Base-by-base conservation (phyloP, 306 rosid genomes). In the Medicago lupulina region DNA sequence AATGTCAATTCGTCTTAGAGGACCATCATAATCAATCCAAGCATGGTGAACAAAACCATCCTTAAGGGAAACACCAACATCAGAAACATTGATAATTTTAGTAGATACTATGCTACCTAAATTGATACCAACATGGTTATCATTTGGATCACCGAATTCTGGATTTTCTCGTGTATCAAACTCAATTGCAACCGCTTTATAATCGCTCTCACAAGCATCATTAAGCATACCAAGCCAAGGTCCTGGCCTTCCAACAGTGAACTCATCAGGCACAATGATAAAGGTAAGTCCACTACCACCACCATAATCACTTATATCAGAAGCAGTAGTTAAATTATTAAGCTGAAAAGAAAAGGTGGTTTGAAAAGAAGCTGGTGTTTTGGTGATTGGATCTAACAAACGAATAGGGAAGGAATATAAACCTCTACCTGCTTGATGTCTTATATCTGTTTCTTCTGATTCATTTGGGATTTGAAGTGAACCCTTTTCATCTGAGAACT, bases 141-240 rank as follows among this genome's bases (percentile, higher is more conserved):
- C 97, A 67, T 89, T 91, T 1, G 97, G 92, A 76, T 91, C 94
- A 44, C 92, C 87, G 8, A 89, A 91, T 51, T 88, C 92, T 0
- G 87, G 91, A 12, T 79, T 91, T 74, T 2, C 51, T 49, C 90
- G 86, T 0, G 97, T 91, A 82, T 89, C 97, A 25, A 91, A 91
- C 9, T 91, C 97, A 0, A 91, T 72, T 0, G 92, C 97, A 71
- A 89, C 88, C 0, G 88, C 87, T 74, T 87, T 89, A 71, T 91
- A 91, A 13, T 86, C 83, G 3, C 74, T 85, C 10, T 89, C 87
- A 14, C 96, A 92, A 6, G 90, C 97, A 62, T 92, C 97, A 71
- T 92, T 92, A 60, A 92, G 87, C 97, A 92, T 89, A 31, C 78
- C 97, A 18, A 92, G 96, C 96, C 96, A 92, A 0, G 91, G 89